These are phyloP conservation scores for Madurella fahalii DNA, from an alignment of 2,329 filamentous ascomycete genomes.

Conservation along the genomic window DNA sequence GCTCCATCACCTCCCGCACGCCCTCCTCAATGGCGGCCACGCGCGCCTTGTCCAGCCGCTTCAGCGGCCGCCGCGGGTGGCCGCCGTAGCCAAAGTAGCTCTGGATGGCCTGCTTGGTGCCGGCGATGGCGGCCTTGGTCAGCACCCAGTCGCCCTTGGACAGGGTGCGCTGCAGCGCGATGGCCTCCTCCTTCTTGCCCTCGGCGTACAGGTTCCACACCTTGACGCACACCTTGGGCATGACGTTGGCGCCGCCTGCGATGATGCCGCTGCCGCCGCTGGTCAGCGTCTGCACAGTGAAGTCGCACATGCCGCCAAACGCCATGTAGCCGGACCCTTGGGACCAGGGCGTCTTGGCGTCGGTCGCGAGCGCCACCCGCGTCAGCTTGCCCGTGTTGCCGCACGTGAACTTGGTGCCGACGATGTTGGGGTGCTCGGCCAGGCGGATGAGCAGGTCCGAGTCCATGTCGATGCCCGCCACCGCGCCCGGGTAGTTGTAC, in stretches of 20 bases:
- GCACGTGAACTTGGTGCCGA: slow-evolving; percentile 89
- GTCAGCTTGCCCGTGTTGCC: slow-evolving; percentile 88
- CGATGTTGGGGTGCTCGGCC: slow-evolving; percentile 74
- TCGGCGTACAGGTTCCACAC: slow-evolving; percentile 73
- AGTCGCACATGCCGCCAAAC: slow-evolving; percentile 84
- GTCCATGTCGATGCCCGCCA: slow-evolving; percentile 84
- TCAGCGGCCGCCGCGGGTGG: slow-evolving; percentile 67
- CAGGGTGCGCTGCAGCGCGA: slow-evolving; percentile 71
- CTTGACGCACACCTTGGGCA: slow-evolving; percentile 75
- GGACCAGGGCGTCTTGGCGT: slow-evolving; percentile 62
- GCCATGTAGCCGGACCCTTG: slow-evolving; percentile 71
- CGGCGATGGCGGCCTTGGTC: slow-evolving; percentile 77
- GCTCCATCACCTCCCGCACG: slow-evolving; percentile 60
- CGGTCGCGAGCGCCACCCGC: slow-evolving; percentile 67
- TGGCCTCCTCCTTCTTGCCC: slow-evolving; percentile 71
- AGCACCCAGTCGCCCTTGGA: slow-evolving; percentile 77
- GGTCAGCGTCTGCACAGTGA: slow-evolving; percentile 75
- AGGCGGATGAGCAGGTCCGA: slow-evolving; percentile 80
- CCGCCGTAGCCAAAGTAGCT: slow-evolving; percentile 79
- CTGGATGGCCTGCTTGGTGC: slow-evolving; percentile 81
- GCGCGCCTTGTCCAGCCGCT: slow-evolving; percentile 57
- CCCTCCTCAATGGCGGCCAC: slow-evolving; percentile 51
- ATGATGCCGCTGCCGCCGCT: slow-evolving; percentile 81
- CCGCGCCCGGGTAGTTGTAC: slow-evolving; percentile 89
- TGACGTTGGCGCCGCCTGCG: slow-evolving; percentile 78